These are phyloP conservation scores for Fusarium kyushuense DNA, from an alignment of 2,329 filamentous ascomycete genomes.

Conservation along the genomic window DNA sequence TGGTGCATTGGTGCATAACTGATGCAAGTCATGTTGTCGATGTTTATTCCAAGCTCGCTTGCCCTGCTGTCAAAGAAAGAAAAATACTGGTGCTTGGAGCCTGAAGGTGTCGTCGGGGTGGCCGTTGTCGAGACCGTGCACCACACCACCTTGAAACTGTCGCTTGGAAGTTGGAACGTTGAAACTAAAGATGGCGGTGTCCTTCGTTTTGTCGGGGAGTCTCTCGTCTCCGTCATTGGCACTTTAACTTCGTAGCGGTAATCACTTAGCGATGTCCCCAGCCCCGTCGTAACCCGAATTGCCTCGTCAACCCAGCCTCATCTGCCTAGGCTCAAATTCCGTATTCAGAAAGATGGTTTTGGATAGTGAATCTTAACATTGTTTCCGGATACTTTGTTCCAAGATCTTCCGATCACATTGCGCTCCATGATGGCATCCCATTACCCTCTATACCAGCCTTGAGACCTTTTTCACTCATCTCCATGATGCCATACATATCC, in stretches of 20 bases:
- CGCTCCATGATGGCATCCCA: slow-evolving; percentile 50
- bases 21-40: not conserved
- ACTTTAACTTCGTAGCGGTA: slow-evolving; percentile 3
- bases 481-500: slow-evolving; percentile 58
- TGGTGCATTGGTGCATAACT: not conserved
- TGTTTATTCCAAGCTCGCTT: slow-evolving; percentile 19
- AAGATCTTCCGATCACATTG: slow-evolving; percentile 26
- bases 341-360: not conserved
- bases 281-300: slow-evolving; percentile 31
- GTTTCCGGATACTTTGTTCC: not conserved
- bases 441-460: slow-evolving; percentile 54
- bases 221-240: slow-evolving; percentile 34
- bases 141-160: not conserved
- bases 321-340: not conserved
- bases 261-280: slow-evolving; percentile 35
- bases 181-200: not conserved
- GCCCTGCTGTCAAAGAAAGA: slow-evolving; percentile 18
- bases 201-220: not conserved
- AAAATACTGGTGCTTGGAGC: slow-evolving; percentile 14
- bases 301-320: slow-evolving; percentile 2
- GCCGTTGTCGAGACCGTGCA: not conserved
- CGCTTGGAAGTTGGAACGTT: not conserved
- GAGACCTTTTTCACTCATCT: slow-evolving; percentile 54
- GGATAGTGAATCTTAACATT: not conserved
- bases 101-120: slow-evolving; percentile 21